These are phyloP conservation scores for Macrophomina phaseolina DNA, from an alignment of 2,329 filamentous ascomycete species.

Conservation along the genomic window DNA sequence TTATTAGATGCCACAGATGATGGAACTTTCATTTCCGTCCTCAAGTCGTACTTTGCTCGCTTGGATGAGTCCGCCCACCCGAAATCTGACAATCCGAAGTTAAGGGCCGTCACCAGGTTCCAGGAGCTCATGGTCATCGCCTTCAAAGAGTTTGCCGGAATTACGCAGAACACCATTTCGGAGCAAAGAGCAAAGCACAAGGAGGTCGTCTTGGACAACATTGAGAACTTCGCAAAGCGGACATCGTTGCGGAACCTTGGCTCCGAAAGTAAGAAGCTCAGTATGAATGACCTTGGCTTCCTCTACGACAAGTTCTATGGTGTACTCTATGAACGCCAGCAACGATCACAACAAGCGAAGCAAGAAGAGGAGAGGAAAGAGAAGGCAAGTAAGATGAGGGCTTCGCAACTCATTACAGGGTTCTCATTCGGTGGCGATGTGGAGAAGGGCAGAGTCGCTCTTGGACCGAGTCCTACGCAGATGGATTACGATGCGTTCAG, in stretches of 20 bases:
- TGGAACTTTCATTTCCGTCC: slow-evolving; percentile 92
- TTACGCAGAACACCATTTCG: slow-evolving; percentile 90
- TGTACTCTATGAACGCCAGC: slow-evolving; percentile 88
- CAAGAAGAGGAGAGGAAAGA: slow-evolving; percentile 69
- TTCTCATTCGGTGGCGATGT: slow-evolving; percentile 58
- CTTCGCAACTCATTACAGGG: slow-evolving; percentile 56
- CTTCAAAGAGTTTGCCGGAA: slow-evolving; percentile 96
- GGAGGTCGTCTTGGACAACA: slow-evolving; percentile 89
- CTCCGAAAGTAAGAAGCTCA: slow-evolving; percentile 91
- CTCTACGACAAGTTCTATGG: slow-evolving; percentile 95
- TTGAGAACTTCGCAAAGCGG: slow-evolving; percentile 95
- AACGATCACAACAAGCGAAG: slow-evolving; percentile 76
- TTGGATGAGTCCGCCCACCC: slow-evolving; percentile 96
- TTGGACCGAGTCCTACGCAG: slow-evolving; percentile 85
- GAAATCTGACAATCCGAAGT: slow-evolving; percentile 91
- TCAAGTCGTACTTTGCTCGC: slow-evolving; percentile 92
- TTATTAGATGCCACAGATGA: slow-evolving; percentile 91
- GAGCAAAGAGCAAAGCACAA: slow-evolving; percentile 93
- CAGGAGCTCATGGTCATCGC: slow-evolving; percentile 99
- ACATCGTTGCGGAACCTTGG: slow-evolving; percentile 96
- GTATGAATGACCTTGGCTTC: slow-evolving; percentile 81
- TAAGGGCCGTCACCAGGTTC: slow-evolving; percentile 91
- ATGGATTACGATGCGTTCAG: slow-evolving; percentile 99
- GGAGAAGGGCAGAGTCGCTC: slow-evolving; percentile 84
- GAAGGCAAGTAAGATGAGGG: slow-evolving; percentile 65